Percentiles rank a stretch among this genome's conserved stretches.
phyloP scores from a whole-genome alignment of 176 grass and related monocot species.

The Eleusine coracana region DNA sequence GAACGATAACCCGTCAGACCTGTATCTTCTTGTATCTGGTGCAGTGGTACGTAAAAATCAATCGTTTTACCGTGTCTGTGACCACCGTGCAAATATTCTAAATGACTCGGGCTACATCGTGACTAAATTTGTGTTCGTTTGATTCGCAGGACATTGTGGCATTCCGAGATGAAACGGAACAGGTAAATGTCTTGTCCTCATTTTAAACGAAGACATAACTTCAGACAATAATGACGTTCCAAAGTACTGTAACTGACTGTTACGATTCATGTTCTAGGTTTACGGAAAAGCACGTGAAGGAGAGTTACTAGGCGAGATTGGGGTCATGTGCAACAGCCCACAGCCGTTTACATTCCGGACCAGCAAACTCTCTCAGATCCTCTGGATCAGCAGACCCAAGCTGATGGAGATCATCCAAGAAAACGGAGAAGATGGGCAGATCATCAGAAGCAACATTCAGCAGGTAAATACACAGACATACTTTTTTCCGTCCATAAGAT shows the following conservation, averaged over 20 bases:
- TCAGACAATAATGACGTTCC: not conserved
- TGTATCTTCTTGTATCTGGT: slow-evolving; percentile 77
- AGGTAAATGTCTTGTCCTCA: slow-evolving; percentile 29
- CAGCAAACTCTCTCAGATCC: slow-evolving; percentile 71
- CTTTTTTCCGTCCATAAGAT: no score
- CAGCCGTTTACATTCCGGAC: slow-evolving; percentile 73
- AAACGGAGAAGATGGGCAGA: slow-evolving; percentile 59
- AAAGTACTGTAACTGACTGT: not conserved
- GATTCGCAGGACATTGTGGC: slow-evolving; percentile 51
- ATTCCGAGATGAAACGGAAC: slow-evolving; percentile 50
- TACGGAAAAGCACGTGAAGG: slow-evolving; percentile 50
- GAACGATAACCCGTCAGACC: slow-evolving; percentile 65
- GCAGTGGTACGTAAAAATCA: slow-evolving; percentile 56
- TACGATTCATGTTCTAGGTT: slow-evolving; percentile 44
- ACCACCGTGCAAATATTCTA: not conserved
- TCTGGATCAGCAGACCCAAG: slow-evolving; percentile 60
- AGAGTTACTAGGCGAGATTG: slow-evolving; percentile 78
- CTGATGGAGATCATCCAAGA: slow-evolving; percentile 72
- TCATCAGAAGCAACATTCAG: slow-evolving; percentile 62
- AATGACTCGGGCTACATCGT: not conserved
- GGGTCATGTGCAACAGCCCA: slow-evolving; percentile 60
- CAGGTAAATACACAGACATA: slow-evolving; percentile 30
- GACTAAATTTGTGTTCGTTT: not conserved
- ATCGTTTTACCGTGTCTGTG: not conserved
- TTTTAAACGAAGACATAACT: not conserved